Percentiles rank a stretch among this genome's conserved stretches.
Conservation (phyloP, 371 early-diverging fungal species). For the Haplosporangium sp. region DNA sequence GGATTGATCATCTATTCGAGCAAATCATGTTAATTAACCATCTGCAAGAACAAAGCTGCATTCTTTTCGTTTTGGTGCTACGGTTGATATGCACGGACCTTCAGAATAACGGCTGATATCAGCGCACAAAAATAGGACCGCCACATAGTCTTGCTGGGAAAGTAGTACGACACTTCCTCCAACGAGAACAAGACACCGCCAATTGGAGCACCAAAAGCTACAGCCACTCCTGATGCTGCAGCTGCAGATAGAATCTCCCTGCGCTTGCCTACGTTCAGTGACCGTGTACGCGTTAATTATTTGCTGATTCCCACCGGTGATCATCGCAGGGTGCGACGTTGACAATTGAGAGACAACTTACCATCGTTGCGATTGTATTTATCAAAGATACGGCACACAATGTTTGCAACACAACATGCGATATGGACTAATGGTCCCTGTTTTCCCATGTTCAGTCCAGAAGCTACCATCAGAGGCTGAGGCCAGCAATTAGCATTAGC, state of each 20-base stretch:
- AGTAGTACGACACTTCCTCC: constrained; percentile 96
- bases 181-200: constrained; percentile 97
- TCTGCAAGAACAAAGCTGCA: too few relatives aligned
- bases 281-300: too few relatives aligned
- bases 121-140: constrained; percentile 93
- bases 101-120: constrained; percentile 90
- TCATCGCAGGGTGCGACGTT: constrained; percentile 26
- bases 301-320: too few relatives aligned
- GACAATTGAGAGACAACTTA: constrained; percentile 29
- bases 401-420: constrained; percentile 91
- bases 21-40: background rate
- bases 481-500: constrained; percentile 16
- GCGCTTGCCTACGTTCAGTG: constrained; percentile 70
- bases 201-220: constrained; percentile 96
- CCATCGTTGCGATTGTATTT: constrained; percentile 89
- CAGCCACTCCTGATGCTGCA: constrained; percentile 94
- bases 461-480: constrained; percentile 85
- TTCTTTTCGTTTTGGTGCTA: background rate
- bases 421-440: constrained; percentile 97
- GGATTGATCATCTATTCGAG: constrained; percentile 81
- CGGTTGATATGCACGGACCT: too few relatives aligned
- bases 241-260: constrained; percentile 94
- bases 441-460: constrained; percentile 92
- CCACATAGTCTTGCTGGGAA: constrained; percentile 95
- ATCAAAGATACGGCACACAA: constrained; percentile 84